Conservation (phyloP, 2,329 filamentous ascomycete genomes). For the Drechslera avenae region DNA sequence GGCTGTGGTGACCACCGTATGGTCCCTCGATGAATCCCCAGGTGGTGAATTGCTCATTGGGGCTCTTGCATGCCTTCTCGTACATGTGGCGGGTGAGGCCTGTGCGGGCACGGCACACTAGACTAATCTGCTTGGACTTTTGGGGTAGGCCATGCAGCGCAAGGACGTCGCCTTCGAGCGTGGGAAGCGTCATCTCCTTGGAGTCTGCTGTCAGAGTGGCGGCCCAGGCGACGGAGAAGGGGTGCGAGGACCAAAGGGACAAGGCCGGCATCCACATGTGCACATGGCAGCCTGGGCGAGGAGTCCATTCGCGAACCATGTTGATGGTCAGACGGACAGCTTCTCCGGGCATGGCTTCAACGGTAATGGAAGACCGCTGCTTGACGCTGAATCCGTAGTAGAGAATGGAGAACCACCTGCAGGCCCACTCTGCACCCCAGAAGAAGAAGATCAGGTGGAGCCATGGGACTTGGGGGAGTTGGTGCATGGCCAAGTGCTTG, state of each 20-base stretch:
- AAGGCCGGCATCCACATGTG: constrained; percentile 63
- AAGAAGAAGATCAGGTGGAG: constrained; percentile 74
- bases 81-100: constrained; percentile 75
- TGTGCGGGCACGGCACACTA: constrained; percentile 74
- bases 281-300: constrained; percentile 63
- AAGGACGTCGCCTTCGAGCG: constrained; percentile 36
- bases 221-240: constrained; percentile 58
- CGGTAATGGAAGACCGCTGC: constrained; percentile 58
- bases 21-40: constrained; percentile 75
- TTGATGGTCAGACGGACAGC: constrained; percentile 66
- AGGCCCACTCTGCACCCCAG: constrained; percentile 71
- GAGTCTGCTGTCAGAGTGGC: constrained; percentile 39
- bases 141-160: constrained; percentile 24
- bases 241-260: constrained; percentile 52
- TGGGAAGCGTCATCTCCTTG: constrained; percentile 44
- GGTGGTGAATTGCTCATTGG: constrained; percentile 65
- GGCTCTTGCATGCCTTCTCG: constrained; percentile 66
- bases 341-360: constrained; percentile 65
- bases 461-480: constrained; percentile 72
- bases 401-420: constrained; percentile 55
- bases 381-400: constrained; percentile 61
- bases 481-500: constrained; percentile 74
- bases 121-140: constrained; percentile 61
- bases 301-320: constrained; percentile 59
- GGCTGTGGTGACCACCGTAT: constrained; percentile 71